These are phyloP conservation scores for Cinnamomum micranthum DNA, from an alignment of 164 flowering plant genomes.

Conservation along the genomic window DNA sequence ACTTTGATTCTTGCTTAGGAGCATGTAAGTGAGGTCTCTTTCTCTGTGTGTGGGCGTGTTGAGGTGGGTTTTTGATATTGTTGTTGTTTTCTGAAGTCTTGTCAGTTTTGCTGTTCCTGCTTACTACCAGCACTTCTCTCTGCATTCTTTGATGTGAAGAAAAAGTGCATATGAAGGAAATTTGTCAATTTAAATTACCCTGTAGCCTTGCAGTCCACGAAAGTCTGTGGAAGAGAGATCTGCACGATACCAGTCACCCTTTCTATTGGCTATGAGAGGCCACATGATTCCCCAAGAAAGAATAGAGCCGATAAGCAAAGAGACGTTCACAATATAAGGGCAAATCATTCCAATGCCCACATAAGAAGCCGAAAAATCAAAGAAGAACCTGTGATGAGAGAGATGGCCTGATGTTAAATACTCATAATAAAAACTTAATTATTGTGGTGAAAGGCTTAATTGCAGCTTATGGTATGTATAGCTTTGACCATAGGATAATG, in stretches of 20 bases:
- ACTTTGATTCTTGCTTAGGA: too few relatives aligned
- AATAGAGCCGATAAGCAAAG: conserved; percentile 40
- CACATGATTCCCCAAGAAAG: conserved; percentile 59
- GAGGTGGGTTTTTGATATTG: too few relatives aligned
- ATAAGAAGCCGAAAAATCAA: conserved; percentile 53
- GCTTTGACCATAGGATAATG: too few relatives aligned
- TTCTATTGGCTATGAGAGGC: conserved; percentile 38
- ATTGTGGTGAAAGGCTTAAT: too few relatives aligned
- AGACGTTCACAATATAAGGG: conserved; percentile 41
- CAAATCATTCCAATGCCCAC: conserved; percentile 58
- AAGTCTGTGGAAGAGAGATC: conserved; percentile 17
- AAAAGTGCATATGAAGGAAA: neutral
- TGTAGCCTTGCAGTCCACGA: conserved; percentile 52
- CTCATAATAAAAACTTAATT: neutral
- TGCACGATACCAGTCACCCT: conserved; percentile 47
- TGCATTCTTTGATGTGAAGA: neutral
- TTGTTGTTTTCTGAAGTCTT: neutral
- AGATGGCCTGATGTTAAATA: neutral
- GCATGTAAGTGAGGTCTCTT: too few relatives aligned
- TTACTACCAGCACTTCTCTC: neutral
- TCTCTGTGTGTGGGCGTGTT: too few relatives aligned
- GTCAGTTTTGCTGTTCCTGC: neutral
- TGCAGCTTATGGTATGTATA: too few relatives aligned
- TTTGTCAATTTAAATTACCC: conserved; percentile 19
- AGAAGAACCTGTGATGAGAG: conserved; percentile 35